Percentiles rank a stretch among this genome's conserved stretches.
These are phyloP conservation scores for Actinomucor elegans DNA, from an alignment of 371 early-diverging fungal species.

Conservation along the genomic window DNA sequence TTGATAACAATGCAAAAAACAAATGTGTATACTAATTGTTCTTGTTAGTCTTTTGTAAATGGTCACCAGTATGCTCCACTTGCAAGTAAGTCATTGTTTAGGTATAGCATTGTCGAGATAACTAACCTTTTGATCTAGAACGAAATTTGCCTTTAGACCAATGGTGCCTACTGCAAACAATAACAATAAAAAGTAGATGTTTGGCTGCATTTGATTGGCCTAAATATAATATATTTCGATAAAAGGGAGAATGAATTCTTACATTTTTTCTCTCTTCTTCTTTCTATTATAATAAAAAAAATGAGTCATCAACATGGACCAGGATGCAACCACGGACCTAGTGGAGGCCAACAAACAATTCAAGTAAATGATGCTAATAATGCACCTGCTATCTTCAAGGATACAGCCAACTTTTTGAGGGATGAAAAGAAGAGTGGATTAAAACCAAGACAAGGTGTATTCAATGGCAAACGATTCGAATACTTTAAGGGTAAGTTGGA, in stretches of 20 bases:
- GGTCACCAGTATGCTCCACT: conserved; percentile 74
- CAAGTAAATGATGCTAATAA: conserved; percentile 44
- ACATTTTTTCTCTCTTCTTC: not conserved
- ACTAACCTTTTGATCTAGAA: conserved; percentile 35
- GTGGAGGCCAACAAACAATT: conserved; percentile 21
- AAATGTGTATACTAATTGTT: not conserved
- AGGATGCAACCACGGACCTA: conserved; percentile 24
- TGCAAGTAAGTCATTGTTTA: conserved; percentile 75
- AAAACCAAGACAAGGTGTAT: conserved; percentile 81
- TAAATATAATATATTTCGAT: not conserved
- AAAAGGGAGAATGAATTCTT: not conserved
- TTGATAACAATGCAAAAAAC: not conserved
- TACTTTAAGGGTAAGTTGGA: conserved; percentile 90
- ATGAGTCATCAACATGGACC: conserved; percentile 36
- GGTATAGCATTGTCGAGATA: no score
- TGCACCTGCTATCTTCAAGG: conserved; percentile 37
- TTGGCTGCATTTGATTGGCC: not conserved
- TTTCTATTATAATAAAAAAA: not conserved
- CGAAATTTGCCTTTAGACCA: conserved; percentile 69
- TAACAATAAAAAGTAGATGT: not conserved
- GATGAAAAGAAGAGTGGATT: conserved; percentile 66
- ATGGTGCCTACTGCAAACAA: conserved; percentile 13
- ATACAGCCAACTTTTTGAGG: conserved; percentile 36
- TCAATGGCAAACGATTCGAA: conserved; percentile 88
- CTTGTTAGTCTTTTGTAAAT: conserved; percentile 72